These are phyloP conservation scores for Striga hermonthica DNA, from an alignment of 305 asterid species.

Conservation along the genomic window DNA sequence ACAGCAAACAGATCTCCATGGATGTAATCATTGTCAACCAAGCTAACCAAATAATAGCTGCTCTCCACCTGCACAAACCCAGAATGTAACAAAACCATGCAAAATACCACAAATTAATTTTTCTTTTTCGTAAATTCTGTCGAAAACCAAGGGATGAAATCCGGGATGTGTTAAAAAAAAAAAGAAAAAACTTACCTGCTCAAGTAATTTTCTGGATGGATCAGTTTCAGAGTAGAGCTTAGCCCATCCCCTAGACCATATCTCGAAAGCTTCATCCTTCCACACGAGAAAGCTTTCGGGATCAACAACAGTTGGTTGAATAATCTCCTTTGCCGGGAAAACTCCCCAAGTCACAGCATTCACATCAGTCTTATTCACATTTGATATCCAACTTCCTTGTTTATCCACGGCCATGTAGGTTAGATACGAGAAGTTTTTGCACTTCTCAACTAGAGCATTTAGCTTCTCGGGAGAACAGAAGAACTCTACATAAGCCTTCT, in stretches of 20 bases:
- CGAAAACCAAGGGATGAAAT: neutral
- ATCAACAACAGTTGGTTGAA: slow-evolving; percentile 95
- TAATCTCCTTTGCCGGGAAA: slow-evolving; percentile 88
- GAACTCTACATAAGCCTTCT: slow-evolving; percentile 89
- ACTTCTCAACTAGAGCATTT: slow-evolving; percentile 58
- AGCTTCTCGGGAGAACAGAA: slow-evolving; percentile 73
- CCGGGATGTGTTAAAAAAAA: neutral
- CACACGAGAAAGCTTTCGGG: slow-evolving; percentile 79
- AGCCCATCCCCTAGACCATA: slow-evolving; percentile 94
- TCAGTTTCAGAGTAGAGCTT: slow-evolving; percentile 70
- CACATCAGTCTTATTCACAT: slow-evolving; percentile 46
- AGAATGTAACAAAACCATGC: neutral
- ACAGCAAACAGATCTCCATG: slow-evolving; percentile 72
- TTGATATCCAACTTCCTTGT: slow-evolving; percentile 66
- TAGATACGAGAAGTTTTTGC: slow-evolving; percentile 57
- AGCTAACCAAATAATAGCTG: slow-evolving; percentile 82
- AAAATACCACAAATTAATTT: neutral
- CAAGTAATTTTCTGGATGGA: slow-evolving; percentile 66
- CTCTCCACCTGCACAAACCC: slow-evolving; percentile 53
- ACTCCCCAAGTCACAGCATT: slow-evolving; percentile 99
- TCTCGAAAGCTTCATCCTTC: slow-evolving; percentile 98
- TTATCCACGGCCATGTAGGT: slow-evolving; percentile 88
- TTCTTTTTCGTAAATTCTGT: neutral
- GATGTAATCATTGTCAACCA: slow-evolving; percentile 87
- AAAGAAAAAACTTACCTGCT: slow-evolving; percentile 49